Evolutionary conservation across 805 yeast genomes (phyloP).

Genomic region (Wickerhamomyces ciferrii): DNA sequence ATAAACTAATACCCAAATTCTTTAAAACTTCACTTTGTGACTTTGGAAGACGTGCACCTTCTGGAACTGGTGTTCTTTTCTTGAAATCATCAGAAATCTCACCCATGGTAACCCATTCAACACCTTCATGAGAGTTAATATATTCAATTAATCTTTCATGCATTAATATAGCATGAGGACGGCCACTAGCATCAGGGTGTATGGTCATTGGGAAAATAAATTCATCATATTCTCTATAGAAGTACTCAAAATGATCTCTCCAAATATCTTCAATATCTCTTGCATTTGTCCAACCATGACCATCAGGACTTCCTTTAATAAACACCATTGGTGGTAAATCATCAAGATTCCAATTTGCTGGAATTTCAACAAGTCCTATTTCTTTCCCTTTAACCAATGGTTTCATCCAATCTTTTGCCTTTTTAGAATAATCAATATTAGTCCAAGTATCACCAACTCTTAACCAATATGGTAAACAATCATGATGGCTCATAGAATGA

Average conservation of each 20-base stretch:
- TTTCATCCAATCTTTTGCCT: constrained; percentile 32
- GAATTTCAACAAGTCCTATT: constrained; percentile 31
- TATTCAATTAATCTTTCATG: constrained; percentile 31
- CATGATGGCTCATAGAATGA: constrained; percentile 31
- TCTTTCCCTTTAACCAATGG: constrained; percentile 27
- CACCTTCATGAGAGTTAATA: constrained; percentile 31
- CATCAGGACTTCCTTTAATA: constrained; percentile 25
- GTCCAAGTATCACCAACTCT: constrained; percentile 32
- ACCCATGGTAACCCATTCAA: constrained; percentile 35
- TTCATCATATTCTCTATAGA: constrained; percentile 31
- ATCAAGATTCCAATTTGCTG: constrained; percentile 32
- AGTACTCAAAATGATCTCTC: constrained; percentile 33
- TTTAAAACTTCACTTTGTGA: constrained; percentile 7
- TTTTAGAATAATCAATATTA: constrained; percentile 28
- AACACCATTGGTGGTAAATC: constrained; percentile 32
- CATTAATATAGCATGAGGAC: constrained; percentile 30
- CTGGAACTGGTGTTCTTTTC: constrained; percentile 20
- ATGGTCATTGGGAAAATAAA: constrained; percentile 32
- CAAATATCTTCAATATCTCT: constrained; percentile 32
- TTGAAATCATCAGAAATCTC: constrained; percentile 28
- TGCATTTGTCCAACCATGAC: constrained; percentile 31
- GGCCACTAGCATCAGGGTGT: constrained; percentile 33
- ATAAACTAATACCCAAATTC: neutral
- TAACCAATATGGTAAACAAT: constrained; percentile 32
- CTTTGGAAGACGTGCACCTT: constrained; percentile 25